Evolutionary conservation across 257 asterid genomes (phyloP), one percentile per base, ranked within the genome.

Genomic region (Dorcoceras hygrometricum): DNA sequence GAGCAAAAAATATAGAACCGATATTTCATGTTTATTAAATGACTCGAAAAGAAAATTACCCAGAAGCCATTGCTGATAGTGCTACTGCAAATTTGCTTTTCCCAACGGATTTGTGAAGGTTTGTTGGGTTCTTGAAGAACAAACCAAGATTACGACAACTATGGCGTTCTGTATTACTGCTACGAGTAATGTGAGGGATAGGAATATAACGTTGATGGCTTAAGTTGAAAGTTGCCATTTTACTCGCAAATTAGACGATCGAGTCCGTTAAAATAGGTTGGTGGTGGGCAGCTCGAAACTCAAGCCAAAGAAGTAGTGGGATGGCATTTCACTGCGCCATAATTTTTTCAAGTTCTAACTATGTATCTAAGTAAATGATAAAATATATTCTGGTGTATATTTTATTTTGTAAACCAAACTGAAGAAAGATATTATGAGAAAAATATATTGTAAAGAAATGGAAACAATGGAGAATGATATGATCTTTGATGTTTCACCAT

Each of bases 31-130:
- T 8, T 36, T 36, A 36, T 2, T 10, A 36, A 36, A 36, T 1
- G 0, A 1, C 11, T 4, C 6, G 5, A 31, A 46, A 65, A 60
- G 36, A n/a, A 23, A 56, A 71, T 62, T 73, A 87, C 95, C 87
- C 57, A 67, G 86, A 65, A 75, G 82, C 72, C 71, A 72, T 77
- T 69, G 80, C 71, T 59, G 75, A 66, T 27, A 64, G 67, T 58
- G 77, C 63, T 12, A 53, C 74, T 36, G 57, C 56, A 67, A 7
- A 24, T 25, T 69, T 57, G 68, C 18, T 50, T 62, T 34, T 53
- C 65, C 73, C 73, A 25, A 79, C 51, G 46, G 34, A 69, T 66
- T 36, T 34, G 57, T 57, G 73, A 50, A 32, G 68, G 54, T 18
- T 4, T 32, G 65, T 59, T 56, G 71, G 73, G 63, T 65, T 70